A percentile compares a stretch with the other conserved stretches of the same genome.
Evolutionary conservation across 2,329 filamentous ascomycete species (phyloP).

Genomic region (Stachybotrys elegans): DNA sequence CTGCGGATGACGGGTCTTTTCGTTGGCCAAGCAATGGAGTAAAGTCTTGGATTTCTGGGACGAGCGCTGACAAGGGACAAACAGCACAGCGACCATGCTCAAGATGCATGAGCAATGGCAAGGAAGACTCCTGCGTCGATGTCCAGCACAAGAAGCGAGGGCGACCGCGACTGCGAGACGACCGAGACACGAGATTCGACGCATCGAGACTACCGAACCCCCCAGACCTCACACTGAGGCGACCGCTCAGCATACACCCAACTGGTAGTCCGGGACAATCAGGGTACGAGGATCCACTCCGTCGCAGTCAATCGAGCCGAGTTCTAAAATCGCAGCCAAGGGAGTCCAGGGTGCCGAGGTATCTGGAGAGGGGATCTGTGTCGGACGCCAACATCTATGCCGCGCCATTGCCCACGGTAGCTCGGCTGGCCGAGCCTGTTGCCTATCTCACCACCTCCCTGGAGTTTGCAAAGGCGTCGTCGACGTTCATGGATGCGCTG

Average conservation of each 20-base stretch:
- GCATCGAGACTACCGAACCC: conserved; percentile 39
- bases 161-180: conserved; percentile 70
- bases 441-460: conserved; percentile 56
- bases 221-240: conserved; percentile 40
- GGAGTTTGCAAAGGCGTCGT: conserved; percentile 52
- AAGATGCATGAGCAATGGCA: conserved; percentile 71
- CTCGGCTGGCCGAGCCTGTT: conserved; percentile 43
- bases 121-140: conserved; percentile 75
- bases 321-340: conserved; percentile 50
- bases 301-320: conserved; percentile 44
- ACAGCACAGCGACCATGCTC: conserved; percentile 72
- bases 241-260: conserved; percentile 47
- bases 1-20: no score
- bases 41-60: no score
- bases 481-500: conserved; percentile 50
- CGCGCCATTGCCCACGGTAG: conserved; percentile 34
- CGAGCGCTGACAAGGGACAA: no score
- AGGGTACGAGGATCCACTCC: conserved; percentile 41
- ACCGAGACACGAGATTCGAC: conserved; percentile 57
- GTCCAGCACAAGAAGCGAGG: conserved; percentile 84
- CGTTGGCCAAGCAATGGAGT: no score
- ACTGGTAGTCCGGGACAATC: conserved; percentile 35
- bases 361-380: conserved; percentile 43
- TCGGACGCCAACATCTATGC: conserved; percentile 46
- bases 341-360: conserved; percentile 43